phyloP scores from a whole-genome alignment of 106 monocot genomes.

The Narthecium ossifragum region DNA sequence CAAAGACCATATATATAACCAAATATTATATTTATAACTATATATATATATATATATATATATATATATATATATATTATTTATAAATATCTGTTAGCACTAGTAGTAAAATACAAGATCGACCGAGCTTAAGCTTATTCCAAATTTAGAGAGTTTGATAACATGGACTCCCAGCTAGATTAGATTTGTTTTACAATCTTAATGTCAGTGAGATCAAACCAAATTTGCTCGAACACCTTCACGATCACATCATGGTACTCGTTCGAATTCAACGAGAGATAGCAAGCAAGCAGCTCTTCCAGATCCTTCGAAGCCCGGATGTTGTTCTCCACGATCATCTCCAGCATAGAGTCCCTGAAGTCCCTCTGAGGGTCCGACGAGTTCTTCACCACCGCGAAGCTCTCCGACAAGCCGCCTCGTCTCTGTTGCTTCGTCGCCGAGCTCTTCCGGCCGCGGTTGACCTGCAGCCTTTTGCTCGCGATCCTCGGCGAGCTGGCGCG shows the following conservation, averaged over 20 bases:
- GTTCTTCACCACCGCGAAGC: slow-evolving; percentile 61
- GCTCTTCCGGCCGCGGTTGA: slow-evolving; percentile 5
- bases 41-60: not conserved
- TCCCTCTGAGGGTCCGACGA: slow-evolving; percentile 69
- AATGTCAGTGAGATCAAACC: slow-evolving; percentile 47
- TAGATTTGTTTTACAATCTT: slow-evolving; percentile 8
- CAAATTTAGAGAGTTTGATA: too few relatives aligned
- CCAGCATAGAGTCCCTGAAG: slow-evolving; percentile 84
- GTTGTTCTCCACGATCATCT: slow-evolving; percentile 86
- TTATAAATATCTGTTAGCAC: not conserved
- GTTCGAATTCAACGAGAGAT: slow-evolving; percentile 60
- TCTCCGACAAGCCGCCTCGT: slow-evolving; percentile 18
- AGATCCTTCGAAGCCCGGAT: slow-evolving; percentile 43
- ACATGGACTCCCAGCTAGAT: not conserved
- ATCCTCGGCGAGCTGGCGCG: slow-evolving; percentile 3
- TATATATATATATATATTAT: not conserved
- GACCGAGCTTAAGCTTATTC: too few relatives aligned
- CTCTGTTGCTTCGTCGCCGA: slow-evolving; percentile 1
- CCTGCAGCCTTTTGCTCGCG: not conserved
- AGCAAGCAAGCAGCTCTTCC: slow-evolving; percentile 84
- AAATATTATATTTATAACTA: too few relatives aligned
- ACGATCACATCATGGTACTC: slow-evolving; percentile 84
- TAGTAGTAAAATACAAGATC: not conserved
- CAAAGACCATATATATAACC: too few relatives aligned
- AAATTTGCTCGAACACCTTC: slow-evolving; percentile 77